phyloP scores from a whole-genome alignment of 192 early-diverging fungal species.

The Coemansia sp. region DNA sequence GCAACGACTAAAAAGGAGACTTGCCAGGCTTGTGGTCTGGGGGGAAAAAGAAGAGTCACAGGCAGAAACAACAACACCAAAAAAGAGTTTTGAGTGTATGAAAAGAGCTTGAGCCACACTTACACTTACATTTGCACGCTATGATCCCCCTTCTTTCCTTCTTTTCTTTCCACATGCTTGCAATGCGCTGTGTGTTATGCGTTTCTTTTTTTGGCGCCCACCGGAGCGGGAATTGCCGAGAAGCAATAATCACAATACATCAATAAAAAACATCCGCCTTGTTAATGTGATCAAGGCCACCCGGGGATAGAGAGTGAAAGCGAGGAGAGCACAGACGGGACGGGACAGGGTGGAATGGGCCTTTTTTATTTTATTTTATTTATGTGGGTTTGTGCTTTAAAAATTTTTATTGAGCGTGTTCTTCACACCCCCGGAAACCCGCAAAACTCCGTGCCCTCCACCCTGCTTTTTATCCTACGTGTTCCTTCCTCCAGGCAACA shows the following conservation, averaged over 20 bases:
- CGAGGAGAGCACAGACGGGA: background rate
- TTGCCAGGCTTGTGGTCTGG: no score
- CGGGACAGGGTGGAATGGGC: no score
- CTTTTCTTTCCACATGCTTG: conserved; percentile 5
- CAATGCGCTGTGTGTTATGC: background rate
- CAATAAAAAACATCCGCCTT: background rate
- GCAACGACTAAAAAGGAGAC: no score
- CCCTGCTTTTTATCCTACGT: background rate
- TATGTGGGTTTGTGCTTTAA: background rate
- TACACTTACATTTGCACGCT: background rate
- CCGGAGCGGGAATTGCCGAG: conserved; percentile 5
- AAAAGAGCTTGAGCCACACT: background rate
- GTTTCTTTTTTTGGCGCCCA: background rate
- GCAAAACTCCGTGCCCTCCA: no score
- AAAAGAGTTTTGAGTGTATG: background rate
- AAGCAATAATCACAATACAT: background rate
- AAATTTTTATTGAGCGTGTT: background rate
- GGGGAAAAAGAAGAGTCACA: no score
- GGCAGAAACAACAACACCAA: background rate
- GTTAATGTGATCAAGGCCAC: background rate
- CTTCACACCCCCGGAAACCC: no score
- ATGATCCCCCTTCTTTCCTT: background rate
- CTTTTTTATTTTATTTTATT: no score
- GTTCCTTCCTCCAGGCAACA: no score
- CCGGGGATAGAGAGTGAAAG: no score